These are phyloP conservation scores for Takashimella koratensis DNA, from an alignment of 1,284 basidiomycete species.

Conservation along the genomic window DNA sequence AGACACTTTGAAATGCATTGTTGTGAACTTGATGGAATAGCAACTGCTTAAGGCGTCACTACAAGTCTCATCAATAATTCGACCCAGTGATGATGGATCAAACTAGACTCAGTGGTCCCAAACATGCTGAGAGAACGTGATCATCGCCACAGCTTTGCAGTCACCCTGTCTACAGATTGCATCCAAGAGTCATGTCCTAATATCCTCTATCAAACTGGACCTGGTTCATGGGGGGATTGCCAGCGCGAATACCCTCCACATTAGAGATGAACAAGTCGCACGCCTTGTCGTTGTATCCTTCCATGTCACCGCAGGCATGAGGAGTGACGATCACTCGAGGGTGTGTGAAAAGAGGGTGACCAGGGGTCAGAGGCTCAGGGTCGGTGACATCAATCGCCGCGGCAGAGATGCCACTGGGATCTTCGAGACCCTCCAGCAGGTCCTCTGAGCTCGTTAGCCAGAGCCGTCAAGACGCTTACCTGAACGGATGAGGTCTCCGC, in stretches of 20 bases:
- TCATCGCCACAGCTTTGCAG: no score
- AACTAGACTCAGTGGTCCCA: background rate
- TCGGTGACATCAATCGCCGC: conserved; percentile 39
- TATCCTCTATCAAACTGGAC: conserved; percentile 46
- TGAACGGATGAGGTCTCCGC: conserved; percentile 41
- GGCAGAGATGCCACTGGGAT: no score
- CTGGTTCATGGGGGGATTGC: conserved; percentile 35
- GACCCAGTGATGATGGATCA: background rate
- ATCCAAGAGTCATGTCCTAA: conserved; percentile 11
- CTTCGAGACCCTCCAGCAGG: conserved; percentile 33
- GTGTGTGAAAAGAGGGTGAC: conserved; percentile 32
- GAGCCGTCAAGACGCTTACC: conserved; percentile 18
- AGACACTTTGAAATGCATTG: no score
- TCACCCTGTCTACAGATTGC: no score
- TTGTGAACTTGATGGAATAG: background rate
- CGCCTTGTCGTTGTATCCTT: conserved; percentile 36
- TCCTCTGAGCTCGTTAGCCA: conserved; percentile 21
- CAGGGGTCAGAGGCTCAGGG: conserved; percentile 36
- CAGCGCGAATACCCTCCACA: conserved; percentile 36
- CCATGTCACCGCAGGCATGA: no score
- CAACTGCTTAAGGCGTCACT: background rate
- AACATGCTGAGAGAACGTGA: background rate
- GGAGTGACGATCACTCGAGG: conserved; percentile 29
- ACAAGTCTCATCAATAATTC: background rate
- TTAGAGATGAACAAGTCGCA: conserved; percentile 48